Evolutionary conservation across 108 stramenopile genomes (phyloP), one percentile per base, ranked within the genome.

Genomic region (Nannochloropsis salina): DNA sequence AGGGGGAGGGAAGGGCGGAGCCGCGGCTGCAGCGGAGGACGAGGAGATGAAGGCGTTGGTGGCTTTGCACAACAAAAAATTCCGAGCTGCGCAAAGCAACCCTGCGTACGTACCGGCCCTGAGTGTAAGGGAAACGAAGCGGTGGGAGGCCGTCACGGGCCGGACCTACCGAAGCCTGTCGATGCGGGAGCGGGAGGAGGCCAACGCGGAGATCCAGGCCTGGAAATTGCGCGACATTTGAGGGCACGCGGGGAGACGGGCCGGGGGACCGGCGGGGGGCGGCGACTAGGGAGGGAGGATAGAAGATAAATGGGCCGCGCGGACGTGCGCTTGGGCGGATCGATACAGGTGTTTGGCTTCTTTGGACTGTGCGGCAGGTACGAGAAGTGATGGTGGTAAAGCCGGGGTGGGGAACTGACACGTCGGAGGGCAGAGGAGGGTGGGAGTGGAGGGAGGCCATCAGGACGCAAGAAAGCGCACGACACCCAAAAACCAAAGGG

Each of bases 11-110:
- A 15, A 10, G n/a, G 61, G 20, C 15, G 61, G 20, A 3, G 61
- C 61, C 4, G 61, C 61, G n/a, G 61, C 61, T n/a, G 61, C 61
- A 74, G 61, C 61, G 61, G 61, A 74, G 61, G 61, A 74, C n/a
- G 61, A 74, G 61, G 61, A 74, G 61, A 74, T 74, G 61, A 74
- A 74, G n/a, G 61, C 61, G 3, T 74, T 74, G 61, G 61, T 74
- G 4, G 61, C 61, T n/a, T n/a, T 3, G 61, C 61, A 74, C 6
- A 74, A 74, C 61, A 74, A 74, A n/a, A 74, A 74, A n/a, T 74
- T 74, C 61, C 61, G 61, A 4, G 61, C 61, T n/a, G 61, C 61
- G 2, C 61, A 74, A n/a, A n/a, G 20, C 15, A 74, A 74, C 6
- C 61, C 61, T n/a, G 61, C 61, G 4, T 74, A 74, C n/a, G 61